These are phyloP conservation scores for Crithidia thermophila DNA, from an alignment of 208 protist genomes.

Conservation along the genomic window DNA sequence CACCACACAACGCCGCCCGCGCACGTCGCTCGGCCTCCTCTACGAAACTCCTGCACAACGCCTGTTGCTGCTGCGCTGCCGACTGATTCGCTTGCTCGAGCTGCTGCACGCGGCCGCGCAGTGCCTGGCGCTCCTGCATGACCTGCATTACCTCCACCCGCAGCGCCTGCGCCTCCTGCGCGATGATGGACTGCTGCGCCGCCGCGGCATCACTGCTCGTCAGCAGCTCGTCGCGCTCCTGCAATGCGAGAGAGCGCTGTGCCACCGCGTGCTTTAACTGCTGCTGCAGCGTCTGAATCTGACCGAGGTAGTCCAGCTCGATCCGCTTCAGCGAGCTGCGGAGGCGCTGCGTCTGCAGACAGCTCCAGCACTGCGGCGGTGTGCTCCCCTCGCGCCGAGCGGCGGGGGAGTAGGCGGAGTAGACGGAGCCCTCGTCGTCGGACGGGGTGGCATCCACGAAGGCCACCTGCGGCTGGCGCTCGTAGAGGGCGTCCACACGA, in stretches of 20 bases:
- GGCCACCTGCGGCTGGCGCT: background rate
- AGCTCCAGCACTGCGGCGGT: conserved; percentile 11
- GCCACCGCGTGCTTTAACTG: conserved; percentile 18
- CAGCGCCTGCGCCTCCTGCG: conserved; percentile 24
- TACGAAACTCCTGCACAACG: background rate
- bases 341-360: conserved; percentile 23
- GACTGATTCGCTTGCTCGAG: background rate
- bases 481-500: conserved; percentile 28
- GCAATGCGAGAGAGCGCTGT: conserved; percentile 19
- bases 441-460: conserved; percentile 4
- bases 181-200: conserved; percentile 7
- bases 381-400: background rate
- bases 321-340: conserved; percentile 24
- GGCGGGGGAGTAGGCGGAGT: background rate
- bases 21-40: background rate
- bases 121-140: conserved; percentile 13
- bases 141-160: conserved; percentile 21
- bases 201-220: conserved; percentile 5
- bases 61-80: background rate
- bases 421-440: background rate
- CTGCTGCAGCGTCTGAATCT: conserved; percentile 24
- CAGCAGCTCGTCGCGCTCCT: conserved; percentile 34
- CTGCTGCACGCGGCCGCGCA: conserved; percentile 18
- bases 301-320: conserved; percentile 19
- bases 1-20: background rate